Evolutionary conservation across 495 filamentous ascomycete species (phyloP).

Genomic region (Cudoniella acicularis): DNA sequence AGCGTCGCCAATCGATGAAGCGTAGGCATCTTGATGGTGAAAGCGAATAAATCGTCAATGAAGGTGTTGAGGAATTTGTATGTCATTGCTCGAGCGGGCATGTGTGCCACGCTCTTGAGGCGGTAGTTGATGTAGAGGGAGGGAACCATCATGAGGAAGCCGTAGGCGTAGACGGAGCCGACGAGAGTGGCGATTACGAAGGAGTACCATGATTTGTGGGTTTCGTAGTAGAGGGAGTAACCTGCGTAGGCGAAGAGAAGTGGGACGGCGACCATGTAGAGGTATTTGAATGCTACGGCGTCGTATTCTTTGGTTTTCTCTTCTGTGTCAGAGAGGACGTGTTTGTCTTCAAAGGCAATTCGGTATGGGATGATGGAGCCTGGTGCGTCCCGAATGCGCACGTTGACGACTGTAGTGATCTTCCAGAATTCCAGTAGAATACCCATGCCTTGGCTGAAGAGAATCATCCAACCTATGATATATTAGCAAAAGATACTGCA

Average conservation of each 20-base stretch:
- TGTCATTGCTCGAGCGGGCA: constrained; percentile 92
- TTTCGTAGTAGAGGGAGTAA: constrained; percentile 89
- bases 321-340: constrained; percentile 90
- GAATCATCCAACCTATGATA: constrained; percentile 82
- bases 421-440: constrained; percentile 98
- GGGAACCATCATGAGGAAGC: constrained; percentile 99
- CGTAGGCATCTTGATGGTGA: constrained; percentile 98
- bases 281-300: constrained; percentile 92
- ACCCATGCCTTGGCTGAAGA: constrained; percentile 81
- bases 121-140: constrained; percentile 98
- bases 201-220: constrained; percentile 96
- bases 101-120: constrained; percentile 93
- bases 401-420: constrained; percentile 93
- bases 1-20: constrained; percentile 93
- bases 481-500: neutral
- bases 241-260: constrained; percentile 82
- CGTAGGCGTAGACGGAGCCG: constrained; percentile 95
- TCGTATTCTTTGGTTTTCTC: constrained; percentile 98
- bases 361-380: constrained; percentile 76
- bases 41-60: constrained; percentile 80
- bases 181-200: constrained; percentile 89
- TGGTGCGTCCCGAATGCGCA: constrained; percentile 66
- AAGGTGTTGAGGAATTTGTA: constrained; percentile 91
- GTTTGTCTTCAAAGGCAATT: constrained; percentile 91
- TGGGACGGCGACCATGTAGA: constrained; percentile 88